Percentiles rank a stretch among this genome's conserved stretches.
Conservation (phyloP, 148 eudicot species). For the Mesembryanthemum crystallinum region DNA sequence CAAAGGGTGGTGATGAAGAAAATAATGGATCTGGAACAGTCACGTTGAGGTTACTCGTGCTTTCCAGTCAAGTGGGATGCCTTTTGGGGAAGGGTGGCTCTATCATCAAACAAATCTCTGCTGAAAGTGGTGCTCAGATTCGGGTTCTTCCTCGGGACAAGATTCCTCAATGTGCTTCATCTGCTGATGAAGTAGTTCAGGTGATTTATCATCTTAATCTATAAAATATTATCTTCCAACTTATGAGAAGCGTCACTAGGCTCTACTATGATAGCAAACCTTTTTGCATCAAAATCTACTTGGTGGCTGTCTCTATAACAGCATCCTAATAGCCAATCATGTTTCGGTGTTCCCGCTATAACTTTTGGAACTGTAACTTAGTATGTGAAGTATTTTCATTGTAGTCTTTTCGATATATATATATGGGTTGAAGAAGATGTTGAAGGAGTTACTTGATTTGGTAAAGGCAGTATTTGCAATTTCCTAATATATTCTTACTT, state of each 20-base stretch:
- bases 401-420: too few relatives aligned
- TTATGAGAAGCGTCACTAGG: background rate
- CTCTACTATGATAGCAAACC: too few relatives aligned
- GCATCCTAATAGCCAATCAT: too few relatives aligned
- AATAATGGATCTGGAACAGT: constrained; percentile 37
- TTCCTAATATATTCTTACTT: too few relatives aligned
- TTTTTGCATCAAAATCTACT: too few relatives aligned
- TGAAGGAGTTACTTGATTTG: too few relatives aligned
- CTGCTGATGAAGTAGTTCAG: constrained; percentile 88
- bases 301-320: too few relatives aligned
- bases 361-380: too few relatives aligned
- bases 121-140: constrained; percentile 87
- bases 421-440: too few relatives aligned
- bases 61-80: constrained; percentile 75
- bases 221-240: background rate
- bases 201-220: constrained; percentile 32
- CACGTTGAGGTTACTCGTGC: constrained; percentile 68
- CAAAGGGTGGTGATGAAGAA: constrained; percentile 43
- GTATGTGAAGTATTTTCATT: too few relatives aligned
- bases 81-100: constrained; percentile 65
- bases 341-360: too few relatives aligned
- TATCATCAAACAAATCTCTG: constrained; percentile 66
- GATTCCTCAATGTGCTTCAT: constrained; percentile 74
- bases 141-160: constrained; percentile 77
- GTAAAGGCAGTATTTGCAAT: too few relatives aligned